Conservation (phyloP, 495 filamentous ascomycete genomes). For the Chaetomium tenue region DNA sequence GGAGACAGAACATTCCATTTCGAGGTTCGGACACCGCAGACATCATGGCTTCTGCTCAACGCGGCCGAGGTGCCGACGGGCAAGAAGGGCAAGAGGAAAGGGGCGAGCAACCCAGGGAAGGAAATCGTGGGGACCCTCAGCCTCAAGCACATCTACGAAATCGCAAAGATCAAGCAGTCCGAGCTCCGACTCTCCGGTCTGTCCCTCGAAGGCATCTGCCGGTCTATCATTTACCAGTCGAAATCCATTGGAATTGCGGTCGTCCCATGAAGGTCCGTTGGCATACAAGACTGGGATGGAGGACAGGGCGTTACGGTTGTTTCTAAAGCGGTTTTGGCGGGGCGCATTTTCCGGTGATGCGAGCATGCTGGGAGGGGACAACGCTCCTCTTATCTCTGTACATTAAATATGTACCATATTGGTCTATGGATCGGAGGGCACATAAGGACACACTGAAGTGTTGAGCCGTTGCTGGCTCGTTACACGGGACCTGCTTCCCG, state of each 20-base stretch:
- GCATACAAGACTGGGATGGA: slow-evolving; percentile 8
- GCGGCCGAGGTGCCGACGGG: slow-evolving; percentile 71
- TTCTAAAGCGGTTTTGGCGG: slow-evolving; percentile 20
- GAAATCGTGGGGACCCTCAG: slow-evolving; percentile 78
- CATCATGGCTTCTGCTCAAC: slow-evolving; percentile 80
- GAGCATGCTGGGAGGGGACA: slow-evolving; percentile 7
- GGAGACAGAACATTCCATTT: slow-evolving; percentile 92
- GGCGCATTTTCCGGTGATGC: slow-evolving; percentile 8
- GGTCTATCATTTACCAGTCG: slow-evolving; percentile 81
- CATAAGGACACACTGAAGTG: not conserved
- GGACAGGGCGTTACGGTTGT: slow-evolving; percentile 33
- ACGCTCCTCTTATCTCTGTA: slow-evolving; percentile 7
- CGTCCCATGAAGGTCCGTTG: slow-evolving; percentile 53
- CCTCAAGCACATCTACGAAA: slow-evolving; percentile 97
- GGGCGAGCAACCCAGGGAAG: slow-evolving; percentile 73
- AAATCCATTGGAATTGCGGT: slow-evolving; percentile 85
- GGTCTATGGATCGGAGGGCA: not conserved
- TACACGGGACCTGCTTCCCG: not conserved
- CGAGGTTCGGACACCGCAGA: slow-evolving; percentile 88
- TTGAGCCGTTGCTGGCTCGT: not conserved
- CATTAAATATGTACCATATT: slow-evolving; percentile 13
- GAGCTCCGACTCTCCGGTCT: slow-evolving; percentile 80
- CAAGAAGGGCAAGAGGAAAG: slow-evolving; percentile 74
- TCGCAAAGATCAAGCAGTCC: slow-evolving; percentile 90
- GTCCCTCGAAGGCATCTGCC: slow-evolving; percentile 75